Conservation (phyloP, 139 green algal genomes). For the Pleodorina starrii region DNA sequence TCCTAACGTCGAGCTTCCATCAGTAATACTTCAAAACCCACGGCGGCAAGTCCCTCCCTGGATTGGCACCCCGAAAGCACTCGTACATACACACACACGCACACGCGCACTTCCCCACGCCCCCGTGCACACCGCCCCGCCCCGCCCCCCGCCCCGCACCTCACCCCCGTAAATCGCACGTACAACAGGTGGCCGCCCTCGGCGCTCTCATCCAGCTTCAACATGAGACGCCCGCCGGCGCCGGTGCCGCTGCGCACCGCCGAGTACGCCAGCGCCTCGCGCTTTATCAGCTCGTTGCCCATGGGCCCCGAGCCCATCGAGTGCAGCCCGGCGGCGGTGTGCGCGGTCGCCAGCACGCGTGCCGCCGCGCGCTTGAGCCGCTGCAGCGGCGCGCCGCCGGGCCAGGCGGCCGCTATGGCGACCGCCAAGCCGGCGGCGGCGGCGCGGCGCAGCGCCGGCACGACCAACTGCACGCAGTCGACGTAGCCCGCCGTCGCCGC, state of each 20-base stretch:
- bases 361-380: constrained; percentile 3
- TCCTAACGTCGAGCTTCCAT: too few relatives aligned
- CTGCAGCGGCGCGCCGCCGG: background rate
- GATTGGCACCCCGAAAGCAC: too few relatives aligned
- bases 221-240: background rate
- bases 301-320: background rate
- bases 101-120: too few relatives aligned
- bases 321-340: background rate
- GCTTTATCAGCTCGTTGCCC: background rate
- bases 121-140: too few relatives aligned
- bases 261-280: background rate
- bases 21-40: too few relatives aligned
- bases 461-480: constrained; percentile 1
- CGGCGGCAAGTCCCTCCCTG: too few relatives aligned
- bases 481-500: background rate
- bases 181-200: background rate
- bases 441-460: background rate
- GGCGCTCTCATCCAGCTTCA: background rate
- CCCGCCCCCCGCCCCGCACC: too few relatives aligned
- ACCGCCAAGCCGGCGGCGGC: background rate
- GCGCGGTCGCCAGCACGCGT: background rate
- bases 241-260: background rate
- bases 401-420: constrained; percentile 2
- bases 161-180: too few relatives aligned
- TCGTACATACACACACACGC: too few relatives aligned